A percentile compares a stretch with the other conserved stretches of the same genome.
phyloP scores from a whole-genome alignment of 1,284 basidiomycete species.

The Ganoderma sp. region DNA sequence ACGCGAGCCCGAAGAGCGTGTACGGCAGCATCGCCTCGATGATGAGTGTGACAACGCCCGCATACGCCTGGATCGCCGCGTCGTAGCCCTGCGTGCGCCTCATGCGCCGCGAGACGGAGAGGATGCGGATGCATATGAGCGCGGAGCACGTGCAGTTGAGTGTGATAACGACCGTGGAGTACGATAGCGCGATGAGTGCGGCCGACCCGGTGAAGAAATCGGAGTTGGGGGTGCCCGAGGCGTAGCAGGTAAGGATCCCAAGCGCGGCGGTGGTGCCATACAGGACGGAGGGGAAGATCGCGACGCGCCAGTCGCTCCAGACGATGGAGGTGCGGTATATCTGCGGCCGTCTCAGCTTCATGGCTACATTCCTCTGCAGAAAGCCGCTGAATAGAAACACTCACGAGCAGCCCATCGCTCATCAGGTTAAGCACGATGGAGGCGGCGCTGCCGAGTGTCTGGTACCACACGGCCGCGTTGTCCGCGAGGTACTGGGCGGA shows the following conservation, averaged over 20 bases:
- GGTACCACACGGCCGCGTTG: conserved; percentile 29
- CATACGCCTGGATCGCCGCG: conserved; percentile 15
- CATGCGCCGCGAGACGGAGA: conserved; percentile 18
- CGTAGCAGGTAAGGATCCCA: conserved; percentile 25
- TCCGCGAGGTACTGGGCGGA: conserved; percentile 20
- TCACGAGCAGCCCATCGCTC: conserved; percentile 24
- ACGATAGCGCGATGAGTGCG: conserved; percentile 14
- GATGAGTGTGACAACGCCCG: conserved; percentile 22
- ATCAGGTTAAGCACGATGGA: conserved; percentile 18
- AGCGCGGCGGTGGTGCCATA: conserved; percentile 21
- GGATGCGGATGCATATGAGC: conserved; percentile 25
- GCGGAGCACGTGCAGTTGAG: conserved; percentile 22
- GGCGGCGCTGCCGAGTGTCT: conserved; percentile 25
- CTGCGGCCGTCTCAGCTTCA: neutral
- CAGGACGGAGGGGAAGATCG: conserved; percentile 18
- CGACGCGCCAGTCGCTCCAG: conserved; percentile 19
- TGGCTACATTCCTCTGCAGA: no score
- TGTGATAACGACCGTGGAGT: conserved; percentile 17
- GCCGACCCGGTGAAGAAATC: conserved; percentile 1
- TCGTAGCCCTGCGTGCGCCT: conserved; percentile 13
- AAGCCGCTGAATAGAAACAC: neutral
- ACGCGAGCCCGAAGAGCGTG: conserved; percentile 25
- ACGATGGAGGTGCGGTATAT: conserved; percentile 26
- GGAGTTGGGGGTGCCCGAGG: conserved; percentile 8
- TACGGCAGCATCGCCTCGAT: conserved; percentile 23